phyloP scores from a whole-genome alignment of 257 asterid species.

The Salvia miltiorrhiza region DNA sequence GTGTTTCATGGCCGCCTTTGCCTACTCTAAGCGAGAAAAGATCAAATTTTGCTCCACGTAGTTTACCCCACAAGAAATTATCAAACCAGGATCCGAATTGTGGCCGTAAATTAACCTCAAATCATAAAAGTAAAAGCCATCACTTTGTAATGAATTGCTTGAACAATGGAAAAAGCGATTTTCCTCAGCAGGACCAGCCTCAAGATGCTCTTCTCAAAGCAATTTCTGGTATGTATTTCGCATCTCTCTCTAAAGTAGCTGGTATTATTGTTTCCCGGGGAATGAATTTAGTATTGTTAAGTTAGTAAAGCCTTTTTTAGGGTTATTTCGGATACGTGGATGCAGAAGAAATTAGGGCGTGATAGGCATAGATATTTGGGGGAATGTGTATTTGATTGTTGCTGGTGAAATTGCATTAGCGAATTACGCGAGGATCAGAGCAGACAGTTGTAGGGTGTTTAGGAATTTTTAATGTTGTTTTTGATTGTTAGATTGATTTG shows the following conservation, averaged over 20 bases:
- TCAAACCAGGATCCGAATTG: neutral
- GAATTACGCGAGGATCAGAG: neutral
- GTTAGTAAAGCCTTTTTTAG: neutral
- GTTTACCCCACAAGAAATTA: neutral
- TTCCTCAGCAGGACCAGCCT: conserved; percentile 47
- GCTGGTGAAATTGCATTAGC: neutral
- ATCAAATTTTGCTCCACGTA: neutral
- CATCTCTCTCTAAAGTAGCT: neutral
- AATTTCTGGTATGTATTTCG: conserved; percentile 41
- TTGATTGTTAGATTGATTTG: neutral
- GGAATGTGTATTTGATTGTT: neutral
- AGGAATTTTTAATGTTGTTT: neutral
- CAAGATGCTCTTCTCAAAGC: conserved; percentile 72
- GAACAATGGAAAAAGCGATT: conserved; percentile 15
- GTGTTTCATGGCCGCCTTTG: conserved; percentile 4
- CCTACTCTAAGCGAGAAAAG: neutral
- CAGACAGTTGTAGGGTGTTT: neutral
- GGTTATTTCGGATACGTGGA: neutral
- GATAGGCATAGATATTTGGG: neutral
- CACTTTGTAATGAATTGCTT: conserved; percentile 1
- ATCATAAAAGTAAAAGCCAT: neutral
- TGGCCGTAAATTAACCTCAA: neutral
- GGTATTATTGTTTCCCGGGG: neutral
- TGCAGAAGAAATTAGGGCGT: neutral
- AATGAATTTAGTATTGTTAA: neutral